These are phyloP conservation scores for Plasmodium adleri DNA, from an alignment of 169 alveolate genomes.

Conservation along the genomic window DNA sequence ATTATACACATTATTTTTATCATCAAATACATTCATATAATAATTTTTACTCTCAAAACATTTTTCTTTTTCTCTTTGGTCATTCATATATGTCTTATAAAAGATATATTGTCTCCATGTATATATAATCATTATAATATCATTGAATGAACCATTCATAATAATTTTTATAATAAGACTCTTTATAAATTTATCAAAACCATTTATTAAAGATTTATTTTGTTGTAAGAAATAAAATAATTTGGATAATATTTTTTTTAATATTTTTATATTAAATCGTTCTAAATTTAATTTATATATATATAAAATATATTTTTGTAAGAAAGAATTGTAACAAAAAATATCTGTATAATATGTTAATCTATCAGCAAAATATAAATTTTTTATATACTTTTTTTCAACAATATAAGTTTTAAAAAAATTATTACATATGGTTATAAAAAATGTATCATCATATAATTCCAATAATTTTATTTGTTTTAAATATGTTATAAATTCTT, in stretches of 20 bases:
- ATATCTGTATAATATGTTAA: constrained; percentile 69
- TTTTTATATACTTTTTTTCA: constrained; percentile 21
- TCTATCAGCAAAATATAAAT: constrained; percentile 49
- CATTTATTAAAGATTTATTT: constrained; percentile 51
- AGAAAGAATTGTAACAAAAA: constrained; percentile 38
- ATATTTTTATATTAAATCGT: constrained; percentile 38
- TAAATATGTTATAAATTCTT: constrained; percentile 24
- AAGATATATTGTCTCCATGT: constrained; percentile 43
- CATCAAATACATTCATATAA: not conserved
- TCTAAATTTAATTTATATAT: constrained; percentile 52
- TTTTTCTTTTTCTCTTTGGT: not conserved
- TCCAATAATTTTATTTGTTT: constrained; percentile 41
- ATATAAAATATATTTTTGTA: constrained; percentile 63
- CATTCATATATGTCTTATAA: constrained; percentile 17
- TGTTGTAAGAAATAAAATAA: constrained; percentile 23
- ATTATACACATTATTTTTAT: not conserved
- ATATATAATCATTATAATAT: constrained; percentile 22
- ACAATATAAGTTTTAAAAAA: constrained; percentile 46
- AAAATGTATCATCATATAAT: constrained; percentile 23
- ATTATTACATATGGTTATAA: not conserved
- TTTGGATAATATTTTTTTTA: constrained; percentile 56
- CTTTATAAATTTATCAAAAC: constrained; percentile 50
- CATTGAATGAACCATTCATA: constrained; percentile 45
- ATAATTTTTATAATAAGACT: constrained; percentile 22
- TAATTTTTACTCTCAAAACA: not conserved